Base-by-base conservation (phyloP, 495 filamentous ascomycete species). In the Paragyromitra xinjiangensis region DNA sequence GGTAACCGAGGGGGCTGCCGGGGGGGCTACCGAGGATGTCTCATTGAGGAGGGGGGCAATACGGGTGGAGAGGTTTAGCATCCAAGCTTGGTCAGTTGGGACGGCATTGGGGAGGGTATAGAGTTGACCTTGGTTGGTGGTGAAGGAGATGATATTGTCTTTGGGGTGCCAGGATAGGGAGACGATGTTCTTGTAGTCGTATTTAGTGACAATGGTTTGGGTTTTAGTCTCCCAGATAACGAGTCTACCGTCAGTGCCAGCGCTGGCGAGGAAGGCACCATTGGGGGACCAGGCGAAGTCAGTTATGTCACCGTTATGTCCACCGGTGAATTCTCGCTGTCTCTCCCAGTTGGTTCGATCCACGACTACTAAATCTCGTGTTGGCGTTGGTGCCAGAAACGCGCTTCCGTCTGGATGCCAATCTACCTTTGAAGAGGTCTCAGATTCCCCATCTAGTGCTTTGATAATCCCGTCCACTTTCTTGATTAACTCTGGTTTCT, bases 321-420 rank as follows among this genome's bases (percentile, higher is more conserved):
- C 94, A 29, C 88, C 88, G 6, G 89, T 81, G 80, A 98, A 98
- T 0, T 83, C 81, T 77, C 92, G 88, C 82, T 98, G 93, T 68
- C 89, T 90, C 82, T 92, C 92, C 91, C 94, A 97, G 79, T 95
- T 92, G n/a, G 88, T 87, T 69, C 88, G 88, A 26, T 94, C 97
- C 56, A 97, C 87, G 16, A 98, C 89, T 71, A 95, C 91, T 24
- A 98, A 91, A 77, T 98, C 94, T 39, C 91, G 86, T 0, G 93
- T 95, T 0, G 91, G 87, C 14, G 96, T 97, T 0, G 94, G 90
- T 0, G 91, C 90, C 9, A 93, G 93, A 84, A 99, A 97, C 5
- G 94, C 93, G 55, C 93, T 89, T 6, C 96, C 95, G 81, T 98
- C 96, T 0, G 96, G 96, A 85, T 98, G 95, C 95, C 95, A 99